Evolutionary conservation across 2,329 filamentous ascomycete species (phyloP).

Genomic region (Scytalidium sp.): DNA sequence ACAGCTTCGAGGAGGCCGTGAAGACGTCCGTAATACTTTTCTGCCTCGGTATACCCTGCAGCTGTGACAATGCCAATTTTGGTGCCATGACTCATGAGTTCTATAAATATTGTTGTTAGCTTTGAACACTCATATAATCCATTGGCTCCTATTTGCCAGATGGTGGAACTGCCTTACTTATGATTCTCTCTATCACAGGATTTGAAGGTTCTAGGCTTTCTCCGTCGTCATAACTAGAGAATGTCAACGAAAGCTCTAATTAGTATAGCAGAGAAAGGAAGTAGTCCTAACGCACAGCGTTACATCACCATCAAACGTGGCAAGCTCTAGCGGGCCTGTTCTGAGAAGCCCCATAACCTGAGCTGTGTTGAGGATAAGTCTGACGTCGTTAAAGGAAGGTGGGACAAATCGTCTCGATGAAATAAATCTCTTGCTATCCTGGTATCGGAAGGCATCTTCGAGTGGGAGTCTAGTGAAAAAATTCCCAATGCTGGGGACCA

Average conservation of each 20-base stretch:
- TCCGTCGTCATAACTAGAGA: slow-evolving; percentile 67
- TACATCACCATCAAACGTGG: slow-evolving; percentile 97
- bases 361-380: slow-evolving; percentile 89
- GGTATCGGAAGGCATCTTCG: slow-evolving; percentile 86
- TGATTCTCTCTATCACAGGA: slow-evolving; percentile 67
- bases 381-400: slow-evolving; percentile 95
- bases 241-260: slow-evolving; percentile 53
- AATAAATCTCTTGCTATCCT: slow-evolving; percentile 83
- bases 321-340: slow-evolving; percentile 69
- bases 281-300: slow-evolving; percentile 58
- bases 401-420: slow-evolving; percentile 90
- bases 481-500: slow-evolving; percentile 86
- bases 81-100: slow-evolving; percentile 73
- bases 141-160: neutral
- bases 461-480: slow-evolving; percentile 90
- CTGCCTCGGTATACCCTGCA: slow-evolving; percentile 86
- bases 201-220: slow-evolving; percentile 72
- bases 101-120: slow-evolving; percentile 43
- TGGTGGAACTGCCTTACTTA: slow-evolving; percentile 36
- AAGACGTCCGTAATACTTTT: slow-evolving; percentile 82
- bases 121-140: neutral
- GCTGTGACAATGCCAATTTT: slow-evolving; percentile 95
- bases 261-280: slow-evolving; percentile 67
- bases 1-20: slow-evolving; percentile 84
- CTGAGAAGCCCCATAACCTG: slow-evolving; percentile 89